Evolutionary conservation across 2,329 filamentous ascomycete species (phyloP).

Genomic region (Colletotrichum echinochloae): DNA sequence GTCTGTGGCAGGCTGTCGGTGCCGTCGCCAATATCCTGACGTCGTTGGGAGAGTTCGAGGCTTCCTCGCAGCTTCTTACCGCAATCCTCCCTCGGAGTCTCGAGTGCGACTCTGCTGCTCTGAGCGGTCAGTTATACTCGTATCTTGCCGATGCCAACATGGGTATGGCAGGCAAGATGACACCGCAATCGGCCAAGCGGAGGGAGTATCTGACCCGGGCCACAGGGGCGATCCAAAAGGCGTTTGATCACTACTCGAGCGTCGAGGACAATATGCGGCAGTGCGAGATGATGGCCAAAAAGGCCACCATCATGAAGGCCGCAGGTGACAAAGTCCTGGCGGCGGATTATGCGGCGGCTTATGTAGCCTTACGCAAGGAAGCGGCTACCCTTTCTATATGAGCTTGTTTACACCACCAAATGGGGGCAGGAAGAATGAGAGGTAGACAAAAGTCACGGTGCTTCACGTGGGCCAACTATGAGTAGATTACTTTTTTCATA

Average conservation of each 20-base stretch:
- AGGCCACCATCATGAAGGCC: conserved; percentile 79
- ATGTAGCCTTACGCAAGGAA: conserved; percentile 66
- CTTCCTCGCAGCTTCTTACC: conserved; percentile 72
- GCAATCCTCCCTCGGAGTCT: conserved; percentile 81
- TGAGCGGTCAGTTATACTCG: conserved; percentile 76
- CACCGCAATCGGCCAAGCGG: conserved; percentile 56
- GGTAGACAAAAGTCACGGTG: background rate
- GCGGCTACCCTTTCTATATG: conserved; percentile 36
- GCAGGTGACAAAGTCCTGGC: conserved; percentile 73
- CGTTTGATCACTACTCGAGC: conserved; percentile 72
- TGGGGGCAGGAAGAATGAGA: background rate
- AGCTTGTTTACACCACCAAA: background rate
- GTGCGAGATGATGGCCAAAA: conserved; percentile 85
- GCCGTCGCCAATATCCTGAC: conserved; percentile 76
- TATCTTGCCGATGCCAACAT: conserved; percentile 82
- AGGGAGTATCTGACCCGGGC: conserved; percentile 70
- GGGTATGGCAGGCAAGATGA: conserved; percentile 74
- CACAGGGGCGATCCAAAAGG: conserved; percentile 70
- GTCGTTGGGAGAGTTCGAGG: conserved; percentile 76
- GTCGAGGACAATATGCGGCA: conserved; percentile 77
- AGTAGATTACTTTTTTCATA: conserved; percentile 6
- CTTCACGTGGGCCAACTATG: background rate
- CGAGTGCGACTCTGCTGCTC: conserved; percentile 73
- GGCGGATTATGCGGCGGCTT: conserved; percentile 75
- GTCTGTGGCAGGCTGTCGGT: conserved; percentile 79